Evolutionary conservation across 1,284 basidiomycete genomes (phyloP), one percentile per base, ranked within the genome.

Genomic region (Meira miltonrushii): DNA sequence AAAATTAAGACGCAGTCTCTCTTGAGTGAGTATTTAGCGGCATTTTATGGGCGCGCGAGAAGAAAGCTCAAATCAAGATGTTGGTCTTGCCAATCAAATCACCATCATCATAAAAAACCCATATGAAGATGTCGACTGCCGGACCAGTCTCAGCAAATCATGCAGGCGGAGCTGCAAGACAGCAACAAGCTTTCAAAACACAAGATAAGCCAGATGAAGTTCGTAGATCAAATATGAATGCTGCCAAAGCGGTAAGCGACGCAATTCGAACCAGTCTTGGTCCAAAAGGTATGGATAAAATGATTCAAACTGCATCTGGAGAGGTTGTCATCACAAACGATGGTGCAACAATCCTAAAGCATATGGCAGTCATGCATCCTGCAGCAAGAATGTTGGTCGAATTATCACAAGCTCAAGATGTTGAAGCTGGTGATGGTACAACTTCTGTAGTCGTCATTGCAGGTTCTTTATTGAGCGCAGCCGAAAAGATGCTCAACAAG

Each of bases 221-320:
- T 43, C 59, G 77, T 25, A 67, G 76, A 58, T 77, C 66, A 53
- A 75, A 76, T 59, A 59, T 75, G 15, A 61, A 60, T 19, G 71
- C 71, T 19, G 71, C 76, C 43, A 74, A 75, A 95, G 94, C 95
- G 39, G 95, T 99, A 73, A 92, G 92, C 72, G 94, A 97, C 82
- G 94, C 92, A 55, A 92, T 99, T 39, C 84, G 95, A 74, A 98
- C 95, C 54, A 96, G 92, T 54, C 81, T 99, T 66, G 95, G 95
- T 17, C 95, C 95, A 49, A 88, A 90, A 80, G 95, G 95, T 68
- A 98, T 98, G 95, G 95, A 98, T 82, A 97, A 96, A 83, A 96
- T 96, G 93, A 98, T 99, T 78, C 92, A 96, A 85, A 98, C 94
- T 5, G 82, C 90, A 5, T 92, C 90, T 79, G 94, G 94, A 68